Base-by-base conservation (phyloP, 495 filamentous ascomycete genomes). In the Chaetomium cochliodes region DNA sequence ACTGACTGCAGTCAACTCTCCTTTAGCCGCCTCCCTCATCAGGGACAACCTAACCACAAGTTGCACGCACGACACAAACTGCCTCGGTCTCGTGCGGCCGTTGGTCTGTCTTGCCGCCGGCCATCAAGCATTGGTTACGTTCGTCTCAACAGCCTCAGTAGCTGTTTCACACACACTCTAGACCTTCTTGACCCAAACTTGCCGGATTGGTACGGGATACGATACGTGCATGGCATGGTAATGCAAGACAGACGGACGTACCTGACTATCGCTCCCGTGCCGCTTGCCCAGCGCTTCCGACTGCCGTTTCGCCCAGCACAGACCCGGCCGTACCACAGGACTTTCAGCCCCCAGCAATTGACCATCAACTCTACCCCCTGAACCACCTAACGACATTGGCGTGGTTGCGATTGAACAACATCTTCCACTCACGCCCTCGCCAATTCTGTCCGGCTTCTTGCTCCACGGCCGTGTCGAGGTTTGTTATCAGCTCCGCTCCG, bases 331-430 rank as follows among this genome's bases (percentile, higher is more conserved):
- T 20, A 41, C 44, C 20, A 57, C 46, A 53, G 7, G 26, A 50
- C 51, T 58, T 47, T 66, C 46, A 41, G 60, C 64, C 56, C 41
- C 42, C 50, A 44, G 42, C 30, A 51, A 59, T 50, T 61, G 56
- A 42, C 39, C 41, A 11, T 50, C 18, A 20, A 12, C 30, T 47
- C 11, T 15, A 20, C 18, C 51, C 22, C 33, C n/a, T 37, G 16
- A 25, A 52, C 46, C 53, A 30, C 28, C 28, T 30, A 49, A 28
- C 52, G 30, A 54, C 54, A 33, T 42, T 61, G 15, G 15, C 33
- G 8, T 58, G 44, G 28, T 33, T n/a, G 15, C 42, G 39, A n/a
- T 26, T 30, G 23, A 18, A 26, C 16, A 42, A 30, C 18, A 25
- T 46, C 37, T 25, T 49, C 16, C 18, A 3, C 47, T 57, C 22